Percentiles rank a stretch among this genome's conserved stretches.
Conservation (phyloP, 306 rosid species). For the Trifolium repens region DNA sequence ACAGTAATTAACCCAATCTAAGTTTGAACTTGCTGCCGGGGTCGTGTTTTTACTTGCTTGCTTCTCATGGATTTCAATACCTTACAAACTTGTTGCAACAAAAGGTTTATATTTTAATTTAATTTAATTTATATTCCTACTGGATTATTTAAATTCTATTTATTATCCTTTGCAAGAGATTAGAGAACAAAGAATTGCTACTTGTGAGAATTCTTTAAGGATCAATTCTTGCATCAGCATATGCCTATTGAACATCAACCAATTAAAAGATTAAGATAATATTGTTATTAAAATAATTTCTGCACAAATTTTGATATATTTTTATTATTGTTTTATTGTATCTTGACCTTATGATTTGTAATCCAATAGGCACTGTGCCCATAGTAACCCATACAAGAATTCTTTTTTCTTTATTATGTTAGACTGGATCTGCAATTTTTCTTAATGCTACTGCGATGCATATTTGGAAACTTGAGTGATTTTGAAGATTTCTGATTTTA, state of each 20-base stretch:
- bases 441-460: slow-evolving; percentile 5
- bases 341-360: background rate
- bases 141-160: slow-evolving; percentile 1
- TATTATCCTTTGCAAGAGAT: slow-evolving; percentile 19
- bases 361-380: background rate
- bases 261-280: background rate
- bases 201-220: slow-evolving; percentile 6
- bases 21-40: slow-evolving; percentile 18
- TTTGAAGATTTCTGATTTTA: background rate
- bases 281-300: background rate
- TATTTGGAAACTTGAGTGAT: slow-evolving; percentile 25
- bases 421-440: slow-evolving; percentile 2
- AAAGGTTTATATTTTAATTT: slow-evolving; percentile 4
- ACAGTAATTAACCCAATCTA: background rate
- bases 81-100: background rate
- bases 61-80: slow-evolving; percentile 16
- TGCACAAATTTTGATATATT: background rate
- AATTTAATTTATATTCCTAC: background rate
- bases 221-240: background rate
- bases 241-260: background rate
- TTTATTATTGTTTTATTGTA: background rate
- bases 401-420: background rate
- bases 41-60: background rate
- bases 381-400: background rate
- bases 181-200: background rate